Conservation (phyloP, 2,329 filamentous ascomycete species). For the Lecanicillium sp. region DNA sequence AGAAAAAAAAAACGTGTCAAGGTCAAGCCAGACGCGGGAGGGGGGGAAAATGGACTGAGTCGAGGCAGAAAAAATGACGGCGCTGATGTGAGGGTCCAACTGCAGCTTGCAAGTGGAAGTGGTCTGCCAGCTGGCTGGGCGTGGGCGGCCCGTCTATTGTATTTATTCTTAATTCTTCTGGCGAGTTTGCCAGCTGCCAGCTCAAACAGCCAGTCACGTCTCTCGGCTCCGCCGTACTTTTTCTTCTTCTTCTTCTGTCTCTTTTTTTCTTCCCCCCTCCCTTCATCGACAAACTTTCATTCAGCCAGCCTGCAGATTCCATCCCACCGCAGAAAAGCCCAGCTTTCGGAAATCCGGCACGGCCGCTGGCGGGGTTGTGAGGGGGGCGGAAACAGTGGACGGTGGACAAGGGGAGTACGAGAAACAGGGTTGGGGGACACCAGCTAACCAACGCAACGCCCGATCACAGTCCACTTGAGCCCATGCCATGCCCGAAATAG, state of each 20-base stretch:
- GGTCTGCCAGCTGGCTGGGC: not conserved
- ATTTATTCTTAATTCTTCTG: too few species aligned
- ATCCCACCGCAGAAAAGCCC: too few species aligned
- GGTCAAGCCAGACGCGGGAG: too few species aligned
- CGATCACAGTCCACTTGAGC: not conserved
- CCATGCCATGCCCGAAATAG: too few species aligned
- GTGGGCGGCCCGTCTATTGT: constrained; percentile 7
- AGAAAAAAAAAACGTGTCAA: not conserved
- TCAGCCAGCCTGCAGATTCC: not conserved
- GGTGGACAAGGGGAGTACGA: not conserved
- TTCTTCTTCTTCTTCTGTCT: not conserved
- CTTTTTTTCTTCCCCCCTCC: not conserved
- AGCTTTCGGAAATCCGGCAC: constrained; percentile 7
- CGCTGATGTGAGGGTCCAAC: constrained; percentile 7
- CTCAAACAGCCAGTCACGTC: constrained; percentile 1
- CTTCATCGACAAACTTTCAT: not conserved
- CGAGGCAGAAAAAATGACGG: constrained; percentile 8
- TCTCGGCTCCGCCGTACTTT: constrained; percentile 3
- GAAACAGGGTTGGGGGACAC: too few species aligned
- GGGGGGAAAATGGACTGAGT: not conserved
- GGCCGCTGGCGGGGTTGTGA: not conserved
- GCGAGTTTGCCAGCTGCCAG: constrained; percentile 5
- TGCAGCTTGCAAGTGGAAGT: too few species aligned
- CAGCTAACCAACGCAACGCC: not conserved
- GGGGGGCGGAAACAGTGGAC: too few species aligned